Evolutionary conservation across 2,329 filamentous ascomycete genomes (phyloP).

Genomic region (Aspergillus latus): DNA sequence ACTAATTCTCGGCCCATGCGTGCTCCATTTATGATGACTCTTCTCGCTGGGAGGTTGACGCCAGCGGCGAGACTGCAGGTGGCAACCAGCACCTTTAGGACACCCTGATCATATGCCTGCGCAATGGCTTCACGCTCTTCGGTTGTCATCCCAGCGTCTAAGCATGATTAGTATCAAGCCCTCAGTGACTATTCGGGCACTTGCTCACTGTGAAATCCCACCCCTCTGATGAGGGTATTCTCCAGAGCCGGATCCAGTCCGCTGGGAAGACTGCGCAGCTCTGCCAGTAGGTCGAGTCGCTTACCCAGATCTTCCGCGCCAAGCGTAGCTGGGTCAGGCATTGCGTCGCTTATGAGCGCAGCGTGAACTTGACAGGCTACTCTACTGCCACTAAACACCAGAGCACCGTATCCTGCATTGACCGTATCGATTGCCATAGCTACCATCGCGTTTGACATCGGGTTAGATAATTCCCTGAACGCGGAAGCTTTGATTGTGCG

Average conservation of each 20-base stretch:
- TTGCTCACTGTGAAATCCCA: conserved; percentile 69
- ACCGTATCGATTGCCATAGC: conserved; percentile 69
- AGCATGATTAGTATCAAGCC: conserved; percentile 29
- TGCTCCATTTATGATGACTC: conserved; percentile 73
- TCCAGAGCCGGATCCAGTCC: conserved; percentile 66
- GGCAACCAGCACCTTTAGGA: conserved; percentile 69
- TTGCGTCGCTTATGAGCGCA: conserved; percentile 64
- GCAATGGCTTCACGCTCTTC: conserved; percentile 74
- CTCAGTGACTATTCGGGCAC: neutral
- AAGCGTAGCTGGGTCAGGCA: conserved; percentile 55
- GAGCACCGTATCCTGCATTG: conserved; percentile 65
- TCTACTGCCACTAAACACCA: conserved; percentile 73
- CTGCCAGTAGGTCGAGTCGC: conserved; percentile 36
- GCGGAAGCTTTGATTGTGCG: conserved; percentile 55
- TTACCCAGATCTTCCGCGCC: conserved; percentile 54
- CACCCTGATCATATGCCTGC: conserved; percentile 67
- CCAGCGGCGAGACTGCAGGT: conserved; percentile 77
- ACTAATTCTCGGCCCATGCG: conserved; percentile 74
- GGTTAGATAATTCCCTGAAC: conserved; percentile 63
- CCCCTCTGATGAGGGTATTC: conserved; percentile 64
- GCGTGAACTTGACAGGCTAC: conserved; percentile 67
- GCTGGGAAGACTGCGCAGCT: conserved; percentile 54
- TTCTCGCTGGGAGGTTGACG: conserved; percentile 71
- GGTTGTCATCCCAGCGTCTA: conserved; percentile 58
- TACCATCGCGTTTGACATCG: conserved; percentile 69